Evolutionary conservation across 2,329 filamentous ascomycete species (phyloP).

Genomic region (Huntiella omanensis): DNA sequence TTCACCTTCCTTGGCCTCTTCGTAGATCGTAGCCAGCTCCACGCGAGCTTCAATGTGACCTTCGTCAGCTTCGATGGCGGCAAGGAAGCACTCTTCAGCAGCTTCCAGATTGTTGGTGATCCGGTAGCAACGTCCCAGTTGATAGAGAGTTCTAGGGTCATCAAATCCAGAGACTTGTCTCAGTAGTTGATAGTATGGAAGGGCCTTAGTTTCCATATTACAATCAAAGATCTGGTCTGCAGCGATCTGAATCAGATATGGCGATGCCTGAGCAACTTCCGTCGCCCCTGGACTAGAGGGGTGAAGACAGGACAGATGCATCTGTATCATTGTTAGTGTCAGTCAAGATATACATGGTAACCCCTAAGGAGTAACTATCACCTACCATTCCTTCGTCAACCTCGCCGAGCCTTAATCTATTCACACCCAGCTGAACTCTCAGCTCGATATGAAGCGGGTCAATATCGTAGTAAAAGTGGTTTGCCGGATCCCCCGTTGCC

Average conservation of each 20-base stretch:
- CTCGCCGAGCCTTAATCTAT: conserved; percentile 53
- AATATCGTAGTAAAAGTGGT: conserved; percentile 29
- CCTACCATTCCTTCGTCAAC: conserved; percentile 56
- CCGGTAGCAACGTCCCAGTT: conserved; percentile 50
- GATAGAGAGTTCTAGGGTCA: conserved; percentile 33
- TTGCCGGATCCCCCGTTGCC: conserved; percentile 40
- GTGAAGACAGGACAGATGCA: conserved; percentile 52
- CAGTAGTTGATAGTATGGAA: conserved; percentile 38
- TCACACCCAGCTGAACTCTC: conserved; percentile 65
- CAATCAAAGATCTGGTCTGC: conserved; percentile 28
- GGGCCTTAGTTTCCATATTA: conserved; percentile 22
- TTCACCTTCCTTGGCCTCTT: conserved; percentile 51
- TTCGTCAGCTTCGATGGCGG: conserved; percentile 52
- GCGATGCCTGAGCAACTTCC: conserved; percentile 32
- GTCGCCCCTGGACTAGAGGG: conserved; percentile 25
- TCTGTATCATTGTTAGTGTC: conserved; percentile 11
- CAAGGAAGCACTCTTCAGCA: conserved; percentile 61
- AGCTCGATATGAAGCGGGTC: conserved; percentile 70
- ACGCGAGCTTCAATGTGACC: conserved; percentile 58
- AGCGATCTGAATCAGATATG: conserved; percentile 60
- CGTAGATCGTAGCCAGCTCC: conserved; percentile 69
- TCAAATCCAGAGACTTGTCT: conserved; percentile 27
- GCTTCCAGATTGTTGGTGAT: conserved; percentile 42
- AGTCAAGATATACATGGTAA: background rate
- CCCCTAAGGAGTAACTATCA: conserved; percentile 9